A percentile compares a stretch with the other conserved stretches of the same genome.
Conservation (phyloP, 2,329 filamentous ascomycete species). For the Magnaporthiopsis incrustans region DNA sequence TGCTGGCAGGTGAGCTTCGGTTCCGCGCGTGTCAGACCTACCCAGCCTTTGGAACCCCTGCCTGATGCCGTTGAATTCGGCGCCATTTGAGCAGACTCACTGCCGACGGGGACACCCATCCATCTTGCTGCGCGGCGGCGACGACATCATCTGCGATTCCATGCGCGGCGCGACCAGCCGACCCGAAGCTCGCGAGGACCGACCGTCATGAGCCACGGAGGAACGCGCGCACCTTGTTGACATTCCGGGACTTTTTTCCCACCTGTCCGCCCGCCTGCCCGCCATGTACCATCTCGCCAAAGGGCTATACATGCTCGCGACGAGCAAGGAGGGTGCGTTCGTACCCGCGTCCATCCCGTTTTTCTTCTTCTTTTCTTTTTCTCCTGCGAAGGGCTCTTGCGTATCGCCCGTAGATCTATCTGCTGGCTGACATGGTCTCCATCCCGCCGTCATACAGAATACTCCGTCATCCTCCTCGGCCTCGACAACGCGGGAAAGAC, state of each 20-base stretch:
- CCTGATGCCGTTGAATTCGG: background rate
- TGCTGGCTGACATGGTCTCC: slow-evolving; percentile 1
- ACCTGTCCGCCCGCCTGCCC: background rate
- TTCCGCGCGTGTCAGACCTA: background rate
- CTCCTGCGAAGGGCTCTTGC: no score
- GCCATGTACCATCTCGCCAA: slow-evolving; percentile 94
- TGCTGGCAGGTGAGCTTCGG: background rate
- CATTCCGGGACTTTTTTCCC: background rate
- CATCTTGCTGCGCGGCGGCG: background rate
- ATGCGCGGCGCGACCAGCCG: background rate
- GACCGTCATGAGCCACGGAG: slow-evolving; percentile 3
- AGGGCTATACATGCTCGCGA: slow-evolving; percentile 88
- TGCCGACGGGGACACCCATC: no score
- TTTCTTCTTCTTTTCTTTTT: no score
- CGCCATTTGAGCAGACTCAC: background rate
- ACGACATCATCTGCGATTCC: background rate
- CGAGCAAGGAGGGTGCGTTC: slow-evolving; percentile 79
- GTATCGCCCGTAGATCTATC: background rate
- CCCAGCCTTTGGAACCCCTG: background rate
- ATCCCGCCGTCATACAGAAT: slow-evolving; percentile 50
- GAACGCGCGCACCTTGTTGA: background rate
- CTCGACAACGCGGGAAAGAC: slow-evolving; percentile 99
- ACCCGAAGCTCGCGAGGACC: background rate
- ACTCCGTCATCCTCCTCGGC: slow-evolving; percentile 92
- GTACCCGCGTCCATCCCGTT: no score